Conservation (phyloP, 2,329 filamentous ascomycete species). For the Albifimbria verrucaria region DNA sequence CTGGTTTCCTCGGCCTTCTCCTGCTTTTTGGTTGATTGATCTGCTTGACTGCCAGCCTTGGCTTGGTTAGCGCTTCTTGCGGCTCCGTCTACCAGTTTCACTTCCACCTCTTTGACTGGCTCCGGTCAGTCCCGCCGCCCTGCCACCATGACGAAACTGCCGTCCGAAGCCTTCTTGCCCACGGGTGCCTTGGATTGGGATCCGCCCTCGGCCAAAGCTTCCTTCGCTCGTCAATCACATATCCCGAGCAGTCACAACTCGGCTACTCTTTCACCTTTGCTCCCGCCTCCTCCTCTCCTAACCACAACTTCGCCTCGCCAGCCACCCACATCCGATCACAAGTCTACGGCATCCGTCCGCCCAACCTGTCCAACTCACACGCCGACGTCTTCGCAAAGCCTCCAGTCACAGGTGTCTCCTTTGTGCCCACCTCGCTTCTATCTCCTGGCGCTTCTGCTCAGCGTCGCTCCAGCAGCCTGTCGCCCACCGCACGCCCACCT, state of each 20-base stretch:
- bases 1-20: neutral
- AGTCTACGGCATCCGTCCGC: neutral
- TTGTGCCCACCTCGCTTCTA: neutral
- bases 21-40: neutral
- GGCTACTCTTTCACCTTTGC: too few relatives aligned
- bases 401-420: neutral
- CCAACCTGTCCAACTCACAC: neutral
- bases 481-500: neutral
- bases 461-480: neutral
- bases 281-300: neutral
- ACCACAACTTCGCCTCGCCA: neutral
- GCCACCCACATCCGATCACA: neutral
- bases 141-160: constrained; percentile 21
- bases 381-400: neutral
- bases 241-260: too few relatives aligned
- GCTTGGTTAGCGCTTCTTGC: neutral
- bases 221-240: too few relatives aligned
- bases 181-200: constrained; percentile 21
- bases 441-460: neutral
- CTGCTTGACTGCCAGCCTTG: neutral
- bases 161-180: constrained; percentile 23
- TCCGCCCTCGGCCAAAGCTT: constrained; percentile 17
- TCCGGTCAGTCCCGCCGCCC: constrained; percentile 9
- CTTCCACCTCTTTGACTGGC: neutral
- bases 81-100: neutral